phyloP scores from a whole-genome alignment of 2,329 filamentous ascomycete species.

The Xylariaceae sp. region DNA sequence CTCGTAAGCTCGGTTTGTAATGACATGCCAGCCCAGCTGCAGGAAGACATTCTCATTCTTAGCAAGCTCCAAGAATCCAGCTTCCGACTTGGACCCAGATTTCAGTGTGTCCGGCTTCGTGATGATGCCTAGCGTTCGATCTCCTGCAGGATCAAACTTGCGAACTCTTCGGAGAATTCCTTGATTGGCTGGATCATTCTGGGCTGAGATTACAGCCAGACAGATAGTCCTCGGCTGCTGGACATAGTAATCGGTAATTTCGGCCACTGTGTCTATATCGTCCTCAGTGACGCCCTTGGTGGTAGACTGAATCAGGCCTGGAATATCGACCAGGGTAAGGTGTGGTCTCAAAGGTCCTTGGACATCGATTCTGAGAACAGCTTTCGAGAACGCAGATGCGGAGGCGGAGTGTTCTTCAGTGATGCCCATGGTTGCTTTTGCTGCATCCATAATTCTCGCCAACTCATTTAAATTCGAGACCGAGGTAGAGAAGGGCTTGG shows the following conservation, averaged over 20 bases:
- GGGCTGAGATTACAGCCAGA: slow-evolving; percentile 44
- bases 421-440: too few relatives aligned
- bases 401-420: too few relatives aligned
- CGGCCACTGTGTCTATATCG: slow-evolving; percentile 24
- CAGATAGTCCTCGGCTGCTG: slow-evolving; percentile 42
- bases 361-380: slow-evolving; percentile 16
- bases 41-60: slow-evolving; percentile 30
- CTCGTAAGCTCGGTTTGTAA: too few relatives aligned
- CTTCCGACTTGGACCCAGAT: slow-evolving; percentile 30
- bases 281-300: slow-evolving; percentile 24
- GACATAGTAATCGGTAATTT: slow-evolving; percentile 38
- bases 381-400: slow-evolving; percentile 2
- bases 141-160: slow-evolving; percentile 32
- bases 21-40: slow-evolving; percentile 21
- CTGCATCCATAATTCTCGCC: too few relatives aligned
- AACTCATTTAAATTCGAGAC: too few relatives aligned
- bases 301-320: slow-evolving; percentile 29
- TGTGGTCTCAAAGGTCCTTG: slow-evolving; percentile 8
- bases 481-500: too few relatives aligned
- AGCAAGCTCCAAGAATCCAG: too few relatives aligned
- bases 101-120: slow-evolving; percentile 41
- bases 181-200: slow-evolving; percentile 42
- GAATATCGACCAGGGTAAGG: slow-evolving; percentile 32
- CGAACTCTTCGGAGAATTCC: slow-evolving; percentile 37
- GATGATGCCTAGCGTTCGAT: slow-evolving; percentile 43